Evolutionary conservation across 257 asterid species (phyloP).

Genomic region (Gentiana dahurica): DNA sequence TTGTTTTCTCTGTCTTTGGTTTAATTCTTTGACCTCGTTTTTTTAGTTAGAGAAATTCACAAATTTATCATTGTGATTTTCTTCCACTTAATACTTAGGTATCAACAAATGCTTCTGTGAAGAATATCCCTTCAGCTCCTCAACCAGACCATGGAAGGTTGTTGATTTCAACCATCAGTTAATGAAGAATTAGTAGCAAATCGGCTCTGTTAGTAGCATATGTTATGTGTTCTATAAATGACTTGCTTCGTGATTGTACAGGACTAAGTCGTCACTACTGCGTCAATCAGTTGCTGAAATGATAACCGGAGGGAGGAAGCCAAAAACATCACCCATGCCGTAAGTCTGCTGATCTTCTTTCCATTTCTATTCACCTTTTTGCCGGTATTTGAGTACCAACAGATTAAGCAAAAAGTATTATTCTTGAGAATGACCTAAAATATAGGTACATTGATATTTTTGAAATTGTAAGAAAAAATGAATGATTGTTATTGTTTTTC

Average conservation of each 20-base stretch:
- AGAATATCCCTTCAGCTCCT: constrained; percentile 24
- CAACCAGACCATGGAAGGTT: constrained; percentile 40
- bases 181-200: neutral
- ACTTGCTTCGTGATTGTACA: constrained; percentile 15
- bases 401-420: too few species aligned
- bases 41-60: neutral
- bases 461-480: neutral
- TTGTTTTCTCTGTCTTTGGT: constrained; percentile 5
- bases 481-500: neutral
- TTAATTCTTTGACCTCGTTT: constrained; percentile 2
- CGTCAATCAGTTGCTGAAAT: constrained; percentile 24
- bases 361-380: neutral
- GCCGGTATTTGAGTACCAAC: neutral
- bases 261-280: constrained; percentile 25
- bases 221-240: neutral
- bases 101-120: constrained; percentile 23
- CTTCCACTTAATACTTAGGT: constrained; percentile 28
- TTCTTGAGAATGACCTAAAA: too few species aligned
- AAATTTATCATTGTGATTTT: neutral
- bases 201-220: neutral
- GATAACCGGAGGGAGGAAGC: constrained; percentile 19
- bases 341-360: constrained; percentile 17
- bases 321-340: constrained; percentile 25
- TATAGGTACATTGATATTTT: neutral
- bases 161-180: constrained; percentile 8